phyloP scores from a whole-genome alignment of 306 rosid species.

The Cicer yamashitae region DNA sequence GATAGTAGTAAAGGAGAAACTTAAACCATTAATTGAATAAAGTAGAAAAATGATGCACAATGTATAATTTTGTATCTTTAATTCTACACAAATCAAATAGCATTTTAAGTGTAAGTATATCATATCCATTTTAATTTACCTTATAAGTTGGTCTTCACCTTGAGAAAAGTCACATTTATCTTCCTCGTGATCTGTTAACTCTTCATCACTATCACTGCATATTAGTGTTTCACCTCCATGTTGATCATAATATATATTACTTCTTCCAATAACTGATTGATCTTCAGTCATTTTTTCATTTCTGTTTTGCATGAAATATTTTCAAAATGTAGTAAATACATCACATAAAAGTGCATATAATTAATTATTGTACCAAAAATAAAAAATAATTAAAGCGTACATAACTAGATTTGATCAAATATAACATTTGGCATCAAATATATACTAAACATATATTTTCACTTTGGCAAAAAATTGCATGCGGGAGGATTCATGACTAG shows the following conservation, averaged over 20 bases:
- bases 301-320: conserved; percentile 59
- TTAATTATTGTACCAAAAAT: not conserved
- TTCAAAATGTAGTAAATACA: conserved; percentile 49
- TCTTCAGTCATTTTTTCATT: conserved; percentile 86
- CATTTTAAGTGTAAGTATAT: conserved; percentile 22
- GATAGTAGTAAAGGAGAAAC: conserved; percentile 17
- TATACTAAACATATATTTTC: not conserved
- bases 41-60: conserved; percentile 8
- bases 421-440: not conserved
- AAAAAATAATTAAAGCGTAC: too few relatives aligned
- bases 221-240: conserved; percentile 68
- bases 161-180: conserved; percentile 66
- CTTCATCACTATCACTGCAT: conserved; percentile 80
- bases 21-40: not conserved
- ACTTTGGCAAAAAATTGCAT: conserved; percentile 1
- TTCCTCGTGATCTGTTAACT: conserved; percentile 52
- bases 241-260: conserved; percentile 68
- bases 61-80: too few relatives aligned
- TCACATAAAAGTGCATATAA: conserved; percentile 38
- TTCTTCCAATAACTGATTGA: conserved; percentile 74
- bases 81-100: not conserved
- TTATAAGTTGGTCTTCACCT: conserved; percentile 70
- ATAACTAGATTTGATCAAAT: too few relatives aligned
- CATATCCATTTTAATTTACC: conserved; percentile 56
- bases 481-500: not conserved